Evolutionary conservation across 164 flowering plant species (phyloP), one percentile per base, ranked within the genome.

Genomic region (Amborella trichopoda): DNA sequence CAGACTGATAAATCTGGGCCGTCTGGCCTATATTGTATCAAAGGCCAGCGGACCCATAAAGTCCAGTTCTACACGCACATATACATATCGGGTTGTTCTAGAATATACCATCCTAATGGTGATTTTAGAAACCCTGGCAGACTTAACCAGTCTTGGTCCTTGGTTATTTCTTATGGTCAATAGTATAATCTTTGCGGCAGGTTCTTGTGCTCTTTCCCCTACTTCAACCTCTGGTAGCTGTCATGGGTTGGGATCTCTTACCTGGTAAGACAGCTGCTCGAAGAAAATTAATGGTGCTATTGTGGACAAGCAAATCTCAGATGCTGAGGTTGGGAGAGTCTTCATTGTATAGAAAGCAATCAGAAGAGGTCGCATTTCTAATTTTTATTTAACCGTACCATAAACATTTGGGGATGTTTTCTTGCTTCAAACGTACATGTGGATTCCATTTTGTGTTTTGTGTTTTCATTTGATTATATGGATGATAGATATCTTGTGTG

Each of bases 201-300:
- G 62, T 84, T 62, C 94, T 84, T 49, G 48, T 52, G 27, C 49
- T 84, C 50, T 85, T 71, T 65, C 99, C 99, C n/a, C 78, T 75
- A 47, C 94, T 93, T 72, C 93, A 64, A 59, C 96, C 99, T 18
- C 64, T 93, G 40, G 84, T 83, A 47, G 91, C 94, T 54, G 81
- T 69, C 54, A 78, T 93, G 83, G 96, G 99, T 58, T 93, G 99
- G 99, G 99, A 93, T 67, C 63, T 93, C 17, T 69, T 93, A 66
- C 66, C 86, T 56, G 87, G 95, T 32, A 87, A 93, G 58, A 87
- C 89, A 37, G 51, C 33, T 40, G 65, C 69, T 12, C 61, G 96
- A 44, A 77, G 75, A 53, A 77, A 76, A 52, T 46, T 93, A 50
- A 82, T 93, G 95, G 81, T 69, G 59, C 65, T 76, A 41, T 63